Percentiles rank a stretch among this genome's conserved stretches.
phyloP scores from a whole-genome alignment of 352 stramenopile genomes.

The Globisporangium nodosum region DNA sequence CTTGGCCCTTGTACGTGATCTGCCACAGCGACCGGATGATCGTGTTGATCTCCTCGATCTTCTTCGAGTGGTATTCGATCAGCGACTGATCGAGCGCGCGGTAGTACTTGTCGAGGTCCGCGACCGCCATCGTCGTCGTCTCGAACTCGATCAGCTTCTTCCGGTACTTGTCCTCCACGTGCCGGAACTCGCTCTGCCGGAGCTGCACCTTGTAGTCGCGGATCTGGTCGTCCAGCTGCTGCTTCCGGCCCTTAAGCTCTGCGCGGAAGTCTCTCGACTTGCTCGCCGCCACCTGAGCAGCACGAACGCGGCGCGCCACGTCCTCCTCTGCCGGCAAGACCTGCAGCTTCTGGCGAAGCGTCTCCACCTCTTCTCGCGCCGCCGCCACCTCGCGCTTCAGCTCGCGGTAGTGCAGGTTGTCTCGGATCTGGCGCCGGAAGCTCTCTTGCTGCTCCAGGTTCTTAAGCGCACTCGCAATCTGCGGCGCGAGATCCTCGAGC shows the following conservation, averaged over 20 bases:
- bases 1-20: constrained; percentile 98
- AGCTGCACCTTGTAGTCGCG: constrained; percentile 62
- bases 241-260: constrained; percentile 40
- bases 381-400: constrained; percentile 43
- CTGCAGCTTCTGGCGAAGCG: constrained; percentile 41
- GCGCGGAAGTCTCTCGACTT: constrained; percentile 28
- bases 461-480: constrained; percentile 33
- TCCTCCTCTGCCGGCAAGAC: constrained; percentile 42
- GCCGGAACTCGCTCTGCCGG: constrained; percentile 70
- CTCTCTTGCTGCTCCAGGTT: constrained; percentile 47
- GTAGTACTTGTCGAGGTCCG: constrained; percentile 98
- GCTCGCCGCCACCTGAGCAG: constrained; percentile 24
- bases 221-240: constrained; percentile 49
- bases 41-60: constrained; percentile 99
- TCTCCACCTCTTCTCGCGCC: constrained; percentile 28
- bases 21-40: constrained; percentile 98
- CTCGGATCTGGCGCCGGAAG: constrained; percentile 63
- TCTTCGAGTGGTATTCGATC: constrained; percentile 96
- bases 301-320: constrained; percentile 36
- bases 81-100: constrained; percentile 94
- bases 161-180: constrained; percentile 93
- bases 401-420: constrained; percentile 71
- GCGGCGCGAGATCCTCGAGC: constrained; percentile 39
- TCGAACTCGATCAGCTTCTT: constrained; percentile 94
- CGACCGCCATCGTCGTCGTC: constrained; percentile 94